Base-by-base conservation (phyloP, 805 yeast species). In the Maudiozyma pseudohumilis region DNA sequence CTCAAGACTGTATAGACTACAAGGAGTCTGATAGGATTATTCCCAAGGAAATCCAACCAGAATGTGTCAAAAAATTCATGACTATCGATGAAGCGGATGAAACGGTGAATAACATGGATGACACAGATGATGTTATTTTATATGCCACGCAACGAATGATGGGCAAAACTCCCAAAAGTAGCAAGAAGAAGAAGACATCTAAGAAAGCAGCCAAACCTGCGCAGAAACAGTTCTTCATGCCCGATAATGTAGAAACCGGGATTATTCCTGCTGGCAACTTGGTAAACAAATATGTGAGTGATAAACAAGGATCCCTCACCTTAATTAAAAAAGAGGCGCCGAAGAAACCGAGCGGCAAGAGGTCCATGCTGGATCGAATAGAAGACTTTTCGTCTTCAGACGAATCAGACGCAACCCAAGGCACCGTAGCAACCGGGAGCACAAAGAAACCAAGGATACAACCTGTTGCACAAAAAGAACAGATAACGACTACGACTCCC, bases 71-170 rank as follows among this genome's bases (percentile, higher is more conserved):
- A 50, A 59, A 63, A 38, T 61, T 63, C 15, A 77, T 89, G 35
- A 76, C 70, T 5, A 70, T 81, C 15, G 92, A 94, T 0, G 74
- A 74, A 18, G 89, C 81, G 41, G 86, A 83, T 52, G 60, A 66
- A 34, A 75, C 70, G 39, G 61, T 72, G 7, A 59, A 63, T 11
- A 63, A 69, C 34, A 68, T 69, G 26, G 80, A 71, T 36, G 82
- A 77, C 34, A 73, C 76, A 29, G 84, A 78, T 45, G 84, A 77
- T 38, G 77, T 82, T 39, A 72, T 82, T 45, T 68, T 69, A 38
- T 64, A 75, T 40, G 88, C 88, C 0, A 76, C 85, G 1, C 77
- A 72, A 46, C 69, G 75, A 36, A 79, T 78, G 74, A 57, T 67
- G 17, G 71, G 68, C 1, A 62, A 64, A 28, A 40, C 49, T 2